A percentile compares a stretch with the other conserved stretches of the same genome.
These are phyloP conservation scores for Mycena maculata DNA, from an alignment of 768 basidiomycete genomes.

Conservation along the genomic window DNA sequence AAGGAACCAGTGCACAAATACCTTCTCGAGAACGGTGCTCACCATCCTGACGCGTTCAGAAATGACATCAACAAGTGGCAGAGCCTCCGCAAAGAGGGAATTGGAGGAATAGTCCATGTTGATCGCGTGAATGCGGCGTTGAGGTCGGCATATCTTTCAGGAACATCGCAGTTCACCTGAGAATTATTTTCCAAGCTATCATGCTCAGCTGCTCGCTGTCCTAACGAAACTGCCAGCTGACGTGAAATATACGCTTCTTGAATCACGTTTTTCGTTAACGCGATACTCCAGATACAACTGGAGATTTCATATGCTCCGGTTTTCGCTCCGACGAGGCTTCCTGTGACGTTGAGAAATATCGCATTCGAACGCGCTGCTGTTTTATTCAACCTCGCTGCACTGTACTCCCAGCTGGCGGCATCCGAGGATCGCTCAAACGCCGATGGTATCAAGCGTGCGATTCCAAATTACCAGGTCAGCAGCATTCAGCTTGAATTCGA, in stretches of 20 bases:
- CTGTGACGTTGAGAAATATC: slow-evolving; percentile 78
- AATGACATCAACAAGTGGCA: slow-evolving; percentile 82
- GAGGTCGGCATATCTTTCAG: slow-evolving; percentile 59
- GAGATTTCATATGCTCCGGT: slow-evolving; percentile 79
- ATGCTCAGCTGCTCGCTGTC: slow-evolving; percentile 88
- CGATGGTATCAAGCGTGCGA: slow-evolving; percentile 89
- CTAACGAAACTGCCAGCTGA: slow-evolving; percentile 87
- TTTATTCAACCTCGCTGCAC: slow-evolving; percentile 87
- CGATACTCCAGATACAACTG: slow-evolving; percentile 69
- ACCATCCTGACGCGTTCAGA: slow-evolving; percentile 88
- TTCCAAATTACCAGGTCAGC: slow-evolving; percentile 75
- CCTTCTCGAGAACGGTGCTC: slow-evolving; percentile 73
- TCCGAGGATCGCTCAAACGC: slow-evolving; percentile 73
- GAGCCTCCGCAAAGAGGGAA: slow-evolving; percentile 66
- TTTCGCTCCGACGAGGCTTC: slow-evolving; percentile 67
- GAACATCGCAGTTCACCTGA: slow-evolving; percentile 3
- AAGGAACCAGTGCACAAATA: slow-evolving; percentile 69
- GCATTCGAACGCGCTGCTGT: slow-evolving; percentile 83
- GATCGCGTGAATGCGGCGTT: slow-evolving; percentile 64
- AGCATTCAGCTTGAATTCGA: not conserved
- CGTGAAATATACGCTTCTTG: slow-evolving; percentile 51
- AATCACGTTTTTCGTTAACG: slow-evolving; percentile 11
- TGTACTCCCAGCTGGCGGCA: slow-evolving; percentile 85
- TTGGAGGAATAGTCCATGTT: slow-evolving; percentile 64
- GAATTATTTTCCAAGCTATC: slow-evolving; percentile 70